Evolutionary conservation across 1,284 basidiomycete genomes (phyloP).

Genomic region (Tilletia walkeri): DNA sequence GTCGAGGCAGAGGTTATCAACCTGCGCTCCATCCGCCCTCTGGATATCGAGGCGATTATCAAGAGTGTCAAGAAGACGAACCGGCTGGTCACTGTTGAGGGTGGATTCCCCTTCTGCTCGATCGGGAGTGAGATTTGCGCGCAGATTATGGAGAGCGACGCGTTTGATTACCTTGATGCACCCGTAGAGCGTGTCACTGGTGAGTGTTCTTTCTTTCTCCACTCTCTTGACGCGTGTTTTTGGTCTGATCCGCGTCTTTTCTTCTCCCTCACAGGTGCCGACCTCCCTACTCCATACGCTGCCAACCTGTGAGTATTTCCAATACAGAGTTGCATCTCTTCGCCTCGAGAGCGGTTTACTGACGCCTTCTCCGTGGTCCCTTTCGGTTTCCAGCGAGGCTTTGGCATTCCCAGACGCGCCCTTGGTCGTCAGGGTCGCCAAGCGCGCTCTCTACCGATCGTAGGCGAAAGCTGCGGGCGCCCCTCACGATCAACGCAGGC

Average conservation of each 20-base stretch:
- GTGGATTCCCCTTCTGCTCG: constrained; percentile 97
- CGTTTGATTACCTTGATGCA: constrained; percentile 95
- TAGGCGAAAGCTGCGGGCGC: neutral
- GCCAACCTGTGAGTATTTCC: constrained; percentile 12
- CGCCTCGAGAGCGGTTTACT: neutral
- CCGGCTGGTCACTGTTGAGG: constrained; percentile 89
- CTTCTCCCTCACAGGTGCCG: constrained; percentile 46
- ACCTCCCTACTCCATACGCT: constrained; percentile 47
- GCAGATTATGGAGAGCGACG: constrained; percentile 76
- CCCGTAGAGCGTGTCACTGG: constrained; percentile 76
- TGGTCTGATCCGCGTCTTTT: neutral
- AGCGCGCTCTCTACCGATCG: constrained; percentile 49
- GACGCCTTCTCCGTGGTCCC: neutral
- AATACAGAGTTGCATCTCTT: neutral
- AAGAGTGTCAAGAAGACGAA: constrained; percentile 98
- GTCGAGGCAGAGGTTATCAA: constrained; percentile 99
- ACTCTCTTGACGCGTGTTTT: neutral
- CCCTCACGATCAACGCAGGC: too few species aligned
- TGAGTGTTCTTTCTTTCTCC: neutral
- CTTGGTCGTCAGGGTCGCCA: constrained; percentile 45
- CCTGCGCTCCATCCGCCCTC: constrained; percentile 86
- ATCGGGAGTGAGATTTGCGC: constrained; percentile 97
- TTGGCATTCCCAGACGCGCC: constrained; percentile 50
- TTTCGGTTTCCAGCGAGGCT: constrained; percentile 63
- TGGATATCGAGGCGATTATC: constrained; percentile 95